Conservation (phyloP, 1,284 basidiomycete species). For the Apiotrichum montevideense region DNA sequence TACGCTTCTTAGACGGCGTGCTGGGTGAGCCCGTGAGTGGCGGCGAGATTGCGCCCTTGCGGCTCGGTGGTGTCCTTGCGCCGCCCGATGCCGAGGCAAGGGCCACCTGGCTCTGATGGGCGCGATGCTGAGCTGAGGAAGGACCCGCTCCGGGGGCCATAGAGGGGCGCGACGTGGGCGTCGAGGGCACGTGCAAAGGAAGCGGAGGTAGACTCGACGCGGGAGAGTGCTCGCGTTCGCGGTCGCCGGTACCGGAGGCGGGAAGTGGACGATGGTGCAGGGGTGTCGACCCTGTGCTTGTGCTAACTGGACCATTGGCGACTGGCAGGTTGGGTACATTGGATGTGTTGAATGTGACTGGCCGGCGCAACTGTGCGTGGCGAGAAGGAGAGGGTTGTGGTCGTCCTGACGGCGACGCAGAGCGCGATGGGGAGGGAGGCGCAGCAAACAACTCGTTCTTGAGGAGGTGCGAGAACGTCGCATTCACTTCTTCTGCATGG, state of each 20-base stretch:
- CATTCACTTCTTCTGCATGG: conserved; percentile 50
- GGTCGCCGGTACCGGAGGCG: conserved; percentile 21
- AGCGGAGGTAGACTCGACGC: conserved; percentile 41
- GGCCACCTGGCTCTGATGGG: conserved; percentile 41
- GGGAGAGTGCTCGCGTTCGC: conserved; percentile 36
- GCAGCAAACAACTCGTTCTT: conserved; percentile 52
- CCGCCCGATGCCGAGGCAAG: conserved; percentile 25
- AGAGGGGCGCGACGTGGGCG: conserved; percentile 37
- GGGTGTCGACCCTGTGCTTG: conserved; percentile 39
- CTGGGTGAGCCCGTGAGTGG: conserved; percentile 41
- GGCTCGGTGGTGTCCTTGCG: conserved; percentile 25
- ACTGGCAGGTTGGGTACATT: conserved; percentile 27
- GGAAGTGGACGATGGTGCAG: conserved; percentile 43
- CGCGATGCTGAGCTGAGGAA: conserved; percentile 34
- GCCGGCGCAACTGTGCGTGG: conserved; percentile 24
- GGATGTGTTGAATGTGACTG: conserved; percentile 32
- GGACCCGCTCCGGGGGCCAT: conserved; percentile 40
- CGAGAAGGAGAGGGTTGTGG: conserved; percentile 23
- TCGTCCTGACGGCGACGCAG: conserved; percentile 20
- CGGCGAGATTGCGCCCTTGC: conserved; percentile 32
- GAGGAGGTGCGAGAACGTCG: conserved; percentile 52
- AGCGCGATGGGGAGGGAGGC: conserved; percentile 19
- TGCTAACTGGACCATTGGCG: conserved; percentile 19
- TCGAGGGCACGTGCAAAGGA: conserved; percentile 40
- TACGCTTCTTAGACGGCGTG: conserved; percentile 48